Evolutionary conservation across 2,329 filamentous ascomycete genomes (phyloP).

Genomic region (Clonostachys solani): DNA sequence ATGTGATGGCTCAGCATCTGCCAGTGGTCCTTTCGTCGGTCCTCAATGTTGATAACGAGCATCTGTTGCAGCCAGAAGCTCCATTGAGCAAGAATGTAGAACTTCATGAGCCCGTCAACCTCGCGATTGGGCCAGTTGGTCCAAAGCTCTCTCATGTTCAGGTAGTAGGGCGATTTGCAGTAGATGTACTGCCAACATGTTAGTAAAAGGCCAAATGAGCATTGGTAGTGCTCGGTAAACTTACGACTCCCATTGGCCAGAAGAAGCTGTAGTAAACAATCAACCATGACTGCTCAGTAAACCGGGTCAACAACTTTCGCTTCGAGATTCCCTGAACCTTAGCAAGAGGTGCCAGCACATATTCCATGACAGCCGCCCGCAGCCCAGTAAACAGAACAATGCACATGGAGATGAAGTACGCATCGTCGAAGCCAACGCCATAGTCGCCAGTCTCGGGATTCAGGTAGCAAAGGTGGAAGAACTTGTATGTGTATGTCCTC

Average conservation of each 20-base stretch:
- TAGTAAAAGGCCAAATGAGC: background rate
- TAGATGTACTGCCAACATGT: conserved; percentile 64
- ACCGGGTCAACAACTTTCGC: conserved; percentile 72
- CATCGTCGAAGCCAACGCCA: conserved; percentile 73
- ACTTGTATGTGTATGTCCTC: conserved; percentile 75
- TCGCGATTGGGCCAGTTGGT: conserved; percentile 78
- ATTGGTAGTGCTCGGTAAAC: conserved; percentile 19
- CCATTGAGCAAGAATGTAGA: conserved; percentile 86
- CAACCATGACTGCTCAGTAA: conserved; percentile 94
- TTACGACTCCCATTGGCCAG: conserved; percentile 80
- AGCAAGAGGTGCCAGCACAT: conserved; percentile 75
- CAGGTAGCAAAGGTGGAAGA: conserved; percentile 83
- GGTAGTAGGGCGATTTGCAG: conserved; percentile 71
- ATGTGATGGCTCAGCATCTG: conserved; percentile 97
- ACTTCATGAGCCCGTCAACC: conserved; percentile 71
- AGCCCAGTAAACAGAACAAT: conserved; percentile 84
- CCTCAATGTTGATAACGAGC: conserved; percentile 90
- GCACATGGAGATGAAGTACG: conserved; percentile 72
- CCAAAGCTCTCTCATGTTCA: conserved; percentile 78
- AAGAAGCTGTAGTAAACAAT: conserved; percentile 78
- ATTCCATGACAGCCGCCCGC: conserved; percentile 81
- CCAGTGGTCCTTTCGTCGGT: conserved; percentile 88
- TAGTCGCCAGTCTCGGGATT: conserved; percentile 67
- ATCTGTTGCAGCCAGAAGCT: conserved; percentile 95
- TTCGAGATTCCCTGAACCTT: conserved; percentile 68